Evolutionary conservation across 257 asterid species (phyloP).

Genomic region (Avicennia marina): DNA sequence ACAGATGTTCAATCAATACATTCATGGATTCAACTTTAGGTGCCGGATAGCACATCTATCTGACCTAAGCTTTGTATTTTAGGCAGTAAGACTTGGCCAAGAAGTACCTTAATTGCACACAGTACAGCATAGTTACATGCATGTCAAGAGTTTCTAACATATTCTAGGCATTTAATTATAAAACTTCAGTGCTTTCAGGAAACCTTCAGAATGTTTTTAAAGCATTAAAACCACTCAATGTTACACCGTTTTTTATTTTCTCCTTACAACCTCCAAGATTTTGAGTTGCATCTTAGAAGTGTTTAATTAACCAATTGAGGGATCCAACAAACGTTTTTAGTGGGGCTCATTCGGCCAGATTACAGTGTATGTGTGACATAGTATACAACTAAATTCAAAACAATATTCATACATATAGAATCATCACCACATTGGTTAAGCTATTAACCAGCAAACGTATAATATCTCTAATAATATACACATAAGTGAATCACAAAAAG

Average conservation of each 20-base stretch:
- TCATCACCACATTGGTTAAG: too few species aligned
- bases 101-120: too few species aligned
- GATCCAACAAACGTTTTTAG: slow-evolving; percentile 1
- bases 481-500: neutral
- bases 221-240: neutral
- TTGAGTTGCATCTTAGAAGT: slow-evolving; percentile 9
- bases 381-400: neutral
- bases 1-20: neutral
- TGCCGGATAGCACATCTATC: too few species aligned
- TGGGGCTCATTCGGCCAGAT: neutral
- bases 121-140: too few species aligned
- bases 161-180: neutral
- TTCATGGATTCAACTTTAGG: too few species aligned
- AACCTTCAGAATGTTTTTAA: neutral
- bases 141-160: too few species aligned
- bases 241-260: neutral
- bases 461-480: neutral
- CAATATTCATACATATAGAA: too few species aligned
- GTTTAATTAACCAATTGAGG: slow-evolving; percentile 7
- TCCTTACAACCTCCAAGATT: neutral
- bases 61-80: too few species aligned
- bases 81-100: too few species aligned
- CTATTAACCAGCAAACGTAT: too few species aligned
- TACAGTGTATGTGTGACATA: neutral
- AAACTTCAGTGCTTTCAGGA: neutral